Evolutionary conservation across 768 basidiomycete genomes (phyloP), one percentile per base, ranked within the genome.

Genomic region (Galerina marginata): DNA sequence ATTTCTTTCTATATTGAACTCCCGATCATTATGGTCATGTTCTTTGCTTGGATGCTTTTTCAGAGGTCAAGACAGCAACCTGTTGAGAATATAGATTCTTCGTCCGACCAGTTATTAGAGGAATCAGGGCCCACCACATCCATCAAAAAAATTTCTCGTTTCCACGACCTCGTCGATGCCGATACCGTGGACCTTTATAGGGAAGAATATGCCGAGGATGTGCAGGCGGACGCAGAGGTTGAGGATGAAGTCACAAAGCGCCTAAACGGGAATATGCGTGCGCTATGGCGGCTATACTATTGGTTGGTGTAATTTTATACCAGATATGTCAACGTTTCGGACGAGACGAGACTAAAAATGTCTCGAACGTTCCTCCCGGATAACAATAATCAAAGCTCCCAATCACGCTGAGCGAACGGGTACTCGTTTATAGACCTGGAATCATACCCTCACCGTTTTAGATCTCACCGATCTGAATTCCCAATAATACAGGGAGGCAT

Each of bases 1-100:
- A 69, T 92, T 36, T 92, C 92, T 4, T 86, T 85, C 69, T 95
- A 95, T 76, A 76, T 94, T 68, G 87, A 95, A 70, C 80, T 95
- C 49, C 90, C 90, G 2, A 71, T 88, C 67, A 91, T 93, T 82
- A 16, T 85, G 25, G 56, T 85, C 56, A 91, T 95, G 87, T 88
- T 83, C 67, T 20, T 80, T 33, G 71, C 67, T 15, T 94, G 90
- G 89, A 70, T 81, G 58, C 36, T 86, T 16, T 57, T 79, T 44
- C 73, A 74, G 48, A 68, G 75, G 39, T 56, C 60, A 25, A 9
- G 14, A 14, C 12, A 29, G 2, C 38, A 29, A 56, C 42, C 33
- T 29, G n/a, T 36, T 42, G 39, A 44, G 55, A 55, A 44, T 29
- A 43, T 59, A 39, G 10, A 14, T 40, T 40, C 56, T 7, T 26